A percentile compares a stretch with the other conserved stretches of the same genome.
Evolutionary conservation across 208 protist species (phyloP).

Genomic region (Herpetomonas tarakana): DNA sequence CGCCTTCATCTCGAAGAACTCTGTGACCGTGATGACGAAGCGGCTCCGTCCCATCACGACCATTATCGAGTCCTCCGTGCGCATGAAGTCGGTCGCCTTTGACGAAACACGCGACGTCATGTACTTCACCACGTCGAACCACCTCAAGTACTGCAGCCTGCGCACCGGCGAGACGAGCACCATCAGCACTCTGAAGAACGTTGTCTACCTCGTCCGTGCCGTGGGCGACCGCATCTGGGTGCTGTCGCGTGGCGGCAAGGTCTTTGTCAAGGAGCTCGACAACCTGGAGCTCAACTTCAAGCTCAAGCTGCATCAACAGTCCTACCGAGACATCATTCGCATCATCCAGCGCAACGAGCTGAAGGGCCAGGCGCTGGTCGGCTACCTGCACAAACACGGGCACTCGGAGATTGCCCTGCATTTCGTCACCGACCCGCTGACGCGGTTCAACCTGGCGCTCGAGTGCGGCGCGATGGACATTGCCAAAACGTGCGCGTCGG

Average conservation of each 20-base stretch:
- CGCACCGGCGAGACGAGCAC: conserved; percentile 95
- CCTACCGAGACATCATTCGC: conserved; percentile 92
- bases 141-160: conserved; percentile 97
- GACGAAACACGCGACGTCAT: conserved; percentile 93
- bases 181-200: conserved; percentile 95
- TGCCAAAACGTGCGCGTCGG: conserved; percentile 83
- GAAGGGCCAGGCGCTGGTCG: conserved; percentile 96
- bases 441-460: conserved; percentile 97
- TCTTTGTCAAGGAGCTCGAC: conserved; percentile 87
- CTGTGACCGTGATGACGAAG: conserved; percentile 86
- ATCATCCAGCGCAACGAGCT: conserved; percentile 94
- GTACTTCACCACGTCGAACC: conserved; percentile 98
- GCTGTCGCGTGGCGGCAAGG: conserved; percentile 91
- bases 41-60: conserved; percentile 90
- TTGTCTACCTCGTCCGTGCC: conserved; percentile 94
- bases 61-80: conserved; percentile 90
- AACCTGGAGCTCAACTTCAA: conserved; percentile 97
- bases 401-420: conserved; percentile 97
- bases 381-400: conserved; percentile 98
- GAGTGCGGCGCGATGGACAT: conserved; percentile 98
- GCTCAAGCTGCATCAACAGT: conserved; percentile 90
- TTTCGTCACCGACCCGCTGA: conserved; percentile 97
- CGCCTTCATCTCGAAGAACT: conserved; percentile 91
- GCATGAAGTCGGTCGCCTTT: conserved; percentile 95
- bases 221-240: conserved; percentile 85